Conservation (phyloP, 2,329 filamentous ascomycete genomes). For the Curvularia sp. region DNA sequence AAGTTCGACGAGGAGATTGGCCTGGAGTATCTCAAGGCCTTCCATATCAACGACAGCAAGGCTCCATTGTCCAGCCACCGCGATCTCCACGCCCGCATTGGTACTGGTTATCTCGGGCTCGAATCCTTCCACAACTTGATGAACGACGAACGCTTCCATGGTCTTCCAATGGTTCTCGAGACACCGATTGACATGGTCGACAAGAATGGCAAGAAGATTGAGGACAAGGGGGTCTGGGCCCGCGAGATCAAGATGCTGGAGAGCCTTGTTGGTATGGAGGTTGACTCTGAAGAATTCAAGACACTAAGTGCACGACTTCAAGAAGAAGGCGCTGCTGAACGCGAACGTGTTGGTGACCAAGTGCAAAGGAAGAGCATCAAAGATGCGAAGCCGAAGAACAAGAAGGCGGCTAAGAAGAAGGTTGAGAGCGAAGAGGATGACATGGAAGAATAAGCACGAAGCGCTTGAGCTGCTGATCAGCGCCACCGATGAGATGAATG, state of each 20-base stretch:
- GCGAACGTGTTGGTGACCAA: conserved; percentile 78
- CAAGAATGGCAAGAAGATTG: conserved; percentile 67
- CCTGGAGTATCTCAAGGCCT: conserved; percentile 77
- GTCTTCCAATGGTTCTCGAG: conserved; percentile 90
- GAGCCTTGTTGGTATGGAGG: conserved; percentile 82
- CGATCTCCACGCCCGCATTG: conserved; percentile 95
- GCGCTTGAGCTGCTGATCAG: not conserved
- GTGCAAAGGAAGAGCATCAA: conserved; percentile 55
- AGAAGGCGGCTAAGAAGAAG: conserved; percentile 25
- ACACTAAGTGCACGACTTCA: conserved; percentile 70
- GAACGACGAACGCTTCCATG: conserved; percentile 78
- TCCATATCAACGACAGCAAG: conserved; percentile 97
- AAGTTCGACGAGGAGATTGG: conserved; percentile 82
- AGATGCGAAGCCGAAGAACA: conserved; percentile 26
- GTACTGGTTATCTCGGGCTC: conserved; percentile 90
- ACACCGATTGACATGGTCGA: conserved; percentile 85
- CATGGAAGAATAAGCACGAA: conserved; percentile 19
- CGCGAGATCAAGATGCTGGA: conserved; percentile 95
- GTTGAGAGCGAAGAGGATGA: conserved; percentile 31
- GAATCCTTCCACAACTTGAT: conserved; percentile 90
- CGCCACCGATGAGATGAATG: conserved; percentile 8
- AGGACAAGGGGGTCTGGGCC: conserved; percentile 88
- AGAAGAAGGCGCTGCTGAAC: conserved; percentile 72
- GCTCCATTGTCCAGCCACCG: conserved; percentile 81
- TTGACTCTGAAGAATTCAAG: conserved; percentile 75